Percentiles rank a stretch among this genome's conserved stretches.
phyloP scores from a whole-genome alignment of 192 early-diverging fungal genomes.

The Coemansia sp. region DNA sequence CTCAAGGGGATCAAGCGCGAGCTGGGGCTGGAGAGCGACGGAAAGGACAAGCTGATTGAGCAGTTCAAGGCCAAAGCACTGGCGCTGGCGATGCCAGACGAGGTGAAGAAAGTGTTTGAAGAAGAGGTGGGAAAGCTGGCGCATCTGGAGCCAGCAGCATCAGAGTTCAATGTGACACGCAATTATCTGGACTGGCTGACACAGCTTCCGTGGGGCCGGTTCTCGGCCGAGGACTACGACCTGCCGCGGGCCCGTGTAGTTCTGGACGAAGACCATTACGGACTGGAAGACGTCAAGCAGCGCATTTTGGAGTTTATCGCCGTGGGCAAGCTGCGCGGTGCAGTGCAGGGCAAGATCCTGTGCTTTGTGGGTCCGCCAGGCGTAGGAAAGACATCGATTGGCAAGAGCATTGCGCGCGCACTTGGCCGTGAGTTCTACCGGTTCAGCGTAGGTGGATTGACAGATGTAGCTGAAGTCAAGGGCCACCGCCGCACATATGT shows the following conservation, averaged over 20 bases:
- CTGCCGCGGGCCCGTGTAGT: constrained; percentile 81
- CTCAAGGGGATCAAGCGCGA: constrained; percentile 99
- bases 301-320: constrained; percentile 99
- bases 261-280: constrained; percentile 99
- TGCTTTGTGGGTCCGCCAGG: constrained; percentile 99
- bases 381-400: constrained; percentile 98
- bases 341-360: constrained; percentile 98
- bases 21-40: constrained; percentile 94
- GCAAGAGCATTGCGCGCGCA: constrained; percentile 95
- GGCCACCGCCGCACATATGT: constrained; percentile 98
- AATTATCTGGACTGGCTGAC: constrained; percentile 99
- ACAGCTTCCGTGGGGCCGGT: constrained; percentile 93
- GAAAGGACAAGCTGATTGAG: constrained; percentile 96
- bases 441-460: constrained; percentile 95
- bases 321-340: constrained; percentile 91
- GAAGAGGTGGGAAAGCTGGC: constrained; percentile 94
- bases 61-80: constrained; percentile 86
- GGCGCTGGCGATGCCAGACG: constrained; percentile 85
- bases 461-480: constrained; percentile 99
- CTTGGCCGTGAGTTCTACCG: constrained; percentile 93
- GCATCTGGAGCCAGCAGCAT: constrained; percentile 90
- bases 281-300: constrained; percentile 99
- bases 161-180: constrained; percentile 97
- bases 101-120: constrained; percentile 94
- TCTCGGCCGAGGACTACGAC: constrained; percentile 90